Evolutionary conservation across 2,329 filamentous ascomycete genomes (phyloP).

Genomic region (Pyricularia sp.): DNA sequence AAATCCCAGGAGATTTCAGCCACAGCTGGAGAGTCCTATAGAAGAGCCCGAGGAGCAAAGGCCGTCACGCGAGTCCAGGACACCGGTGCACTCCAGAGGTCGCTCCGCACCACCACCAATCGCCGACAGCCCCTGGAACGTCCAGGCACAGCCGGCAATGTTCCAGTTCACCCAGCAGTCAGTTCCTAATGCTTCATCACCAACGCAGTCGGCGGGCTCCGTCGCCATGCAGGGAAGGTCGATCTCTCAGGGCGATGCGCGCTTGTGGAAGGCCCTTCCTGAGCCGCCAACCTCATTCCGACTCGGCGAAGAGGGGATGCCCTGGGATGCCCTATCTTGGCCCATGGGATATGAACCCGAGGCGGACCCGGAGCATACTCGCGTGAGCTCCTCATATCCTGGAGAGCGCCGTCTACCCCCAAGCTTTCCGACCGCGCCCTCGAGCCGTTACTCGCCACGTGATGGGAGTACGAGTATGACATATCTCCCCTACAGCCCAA

Average conservation of each 20-base stretch:
- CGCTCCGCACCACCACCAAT: conserved; percentile 35
- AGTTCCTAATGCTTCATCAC: conserved; percentile 13
- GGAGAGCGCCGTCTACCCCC: conserved; percentile 1
- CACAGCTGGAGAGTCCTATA: conserved; percentile 7
- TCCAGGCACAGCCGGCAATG: conserved; percentile 14
- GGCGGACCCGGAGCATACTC: conserved; percentile 15
- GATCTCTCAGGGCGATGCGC: not conserved
- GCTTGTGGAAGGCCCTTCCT: conserved; percentile 29
- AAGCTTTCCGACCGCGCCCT: not conserved
- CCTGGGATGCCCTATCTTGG: conserved; percentile 29
- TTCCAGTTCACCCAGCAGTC: conserved; percentile 6
- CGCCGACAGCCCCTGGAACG: conserved; percentile 34
- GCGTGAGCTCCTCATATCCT: conserved; percentile 6
- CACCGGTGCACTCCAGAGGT: conserved; percentile 27
- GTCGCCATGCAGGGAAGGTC: conserved; percentile 2
- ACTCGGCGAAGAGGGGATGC: conserved; percentile 33
- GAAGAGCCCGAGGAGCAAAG: conserved; percentile 10
- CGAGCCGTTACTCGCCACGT: not conserved
- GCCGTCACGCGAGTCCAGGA: conserved; percentile 13
- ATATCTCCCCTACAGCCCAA: conserved; percentile 2
- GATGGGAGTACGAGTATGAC: not conserved
- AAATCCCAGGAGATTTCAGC: conserved; percentile 1
- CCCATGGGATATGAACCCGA: conserved; percentile 18
- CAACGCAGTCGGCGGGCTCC: conserved; percentile 4
- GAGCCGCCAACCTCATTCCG: conserved; percentile 23